Percentiles rank a stretch among this genome's conserved stretches.
Evolutionary conservation across 441 rosid species (phyloP).

Genomic region (Kokia cookei): DNA sequence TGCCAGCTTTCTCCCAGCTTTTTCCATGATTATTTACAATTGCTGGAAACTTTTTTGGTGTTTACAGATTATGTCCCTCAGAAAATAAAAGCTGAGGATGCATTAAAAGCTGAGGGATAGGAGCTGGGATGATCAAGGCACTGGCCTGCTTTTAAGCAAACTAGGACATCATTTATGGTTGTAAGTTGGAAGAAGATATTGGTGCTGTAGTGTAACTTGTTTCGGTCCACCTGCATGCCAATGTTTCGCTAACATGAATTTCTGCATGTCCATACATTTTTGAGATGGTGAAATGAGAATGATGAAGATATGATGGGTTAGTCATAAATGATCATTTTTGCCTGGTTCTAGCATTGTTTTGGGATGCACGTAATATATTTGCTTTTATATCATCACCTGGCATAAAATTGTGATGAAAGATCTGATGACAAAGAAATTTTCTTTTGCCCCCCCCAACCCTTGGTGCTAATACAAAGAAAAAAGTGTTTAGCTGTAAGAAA

Average conservation of each 20-base stretch:
- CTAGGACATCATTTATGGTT: background rate
- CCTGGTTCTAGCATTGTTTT: background rate
- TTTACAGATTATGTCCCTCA: constrained; percentile 68
- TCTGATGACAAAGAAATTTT: background rate
- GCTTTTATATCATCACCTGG: background rate
- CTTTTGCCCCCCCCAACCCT: no score
- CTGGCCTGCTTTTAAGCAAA: constrained; percentile 1
- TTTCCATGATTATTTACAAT: background rate
- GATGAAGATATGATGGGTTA: no score
- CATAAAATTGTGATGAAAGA: background rate
- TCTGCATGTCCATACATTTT: background rate
- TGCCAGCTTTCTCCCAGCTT: background rate
- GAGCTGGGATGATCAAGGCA: background rate
- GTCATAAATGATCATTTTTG: background rate
- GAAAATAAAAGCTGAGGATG: constrained; percentile 63
- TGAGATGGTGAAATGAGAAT: background rate
- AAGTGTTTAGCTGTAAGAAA: no score
- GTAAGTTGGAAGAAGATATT: background rate
- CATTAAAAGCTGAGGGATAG: constrained; percentile 40
- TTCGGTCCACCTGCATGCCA: no score
- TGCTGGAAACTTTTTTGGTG: background rate
- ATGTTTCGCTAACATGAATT: background rate
- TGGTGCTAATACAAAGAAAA: no score
- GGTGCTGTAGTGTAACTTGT: no score
- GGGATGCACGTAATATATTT: background rate